Conservation (phyloP, 768 basidiomycete species). For the Phaeotremella skinneri region DNA sequence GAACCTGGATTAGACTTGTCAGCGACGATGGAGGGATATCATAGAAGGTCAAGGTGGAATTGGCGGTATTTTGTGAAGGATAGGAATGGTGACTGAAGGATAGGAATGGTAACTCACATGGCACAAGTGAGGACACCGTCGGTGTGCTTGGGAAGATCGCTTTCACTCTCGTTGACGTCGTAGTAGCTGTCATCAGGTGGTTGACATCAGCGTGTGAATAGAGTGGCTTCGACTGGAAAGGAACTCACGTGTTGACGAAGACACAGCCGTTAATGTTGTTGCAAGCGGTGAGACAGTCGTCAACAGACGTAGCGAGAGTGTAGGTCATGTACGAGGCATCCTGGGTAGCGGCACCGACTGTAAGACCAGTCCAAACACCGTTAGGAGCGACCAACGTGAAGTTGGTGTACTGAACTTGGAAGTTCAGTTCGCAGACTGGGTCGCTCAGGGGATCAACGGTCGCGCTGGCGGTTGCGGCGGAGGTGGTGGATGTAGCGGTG, state of each 20-base stretch:
- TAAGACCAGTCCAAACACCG: slow-evolving; percentile 31
- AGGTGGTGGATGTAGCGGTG: slow-evolving; percentile 10
- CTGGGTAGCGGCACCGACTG: slow-evolving; percentile 35
- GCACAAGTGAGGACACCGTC: slow-evolving; percentile 32
- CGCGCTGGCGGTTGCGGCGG: slow-evolving; percentile 5
- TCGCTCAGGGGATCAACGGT: slow-evolving; percentile 15
- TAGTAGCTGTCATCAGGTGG: slow-evolving; percentile 26
- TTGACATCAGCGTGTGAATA: not conserved
- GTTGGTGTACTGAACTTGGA: slow-evolving; percentile 32
- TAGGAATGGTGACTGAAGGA: no score
- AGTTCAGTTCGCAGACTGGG: slow-evolving; percentile 27
- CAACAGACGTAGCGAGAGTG: slow-evolving; percentile 33
- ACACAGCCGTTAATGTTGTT: slow-evolving; percentile 21
- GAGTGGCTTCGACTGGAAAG: not conserved
- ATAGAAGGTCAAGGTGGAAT: no score
- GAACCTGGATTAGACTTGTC: slow-evolving; percentile 7
- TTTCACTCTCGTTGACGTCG: slow-evolving; percentile 23
- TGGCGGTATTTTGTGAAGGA: no score
- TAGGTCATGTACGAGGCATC: slow-evolving; percentile 42
- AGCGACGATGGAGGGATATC: no score
- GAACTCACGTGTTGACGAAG: slow-evolving; percentile 11
- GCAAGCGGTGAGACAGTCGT: slow-evolving; percentile 36
- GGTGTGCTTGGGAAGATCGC: slow-evolving; percentile 35
- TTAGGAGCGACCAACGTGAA: slow-evolving; percentile 35
- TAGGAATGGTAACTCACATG: slow-evolving; percentile 16